phyloP scores from a whole-genome alignment of 1,284 basidiomycete genomes.

The Cerioporus squamosus region DNA sequence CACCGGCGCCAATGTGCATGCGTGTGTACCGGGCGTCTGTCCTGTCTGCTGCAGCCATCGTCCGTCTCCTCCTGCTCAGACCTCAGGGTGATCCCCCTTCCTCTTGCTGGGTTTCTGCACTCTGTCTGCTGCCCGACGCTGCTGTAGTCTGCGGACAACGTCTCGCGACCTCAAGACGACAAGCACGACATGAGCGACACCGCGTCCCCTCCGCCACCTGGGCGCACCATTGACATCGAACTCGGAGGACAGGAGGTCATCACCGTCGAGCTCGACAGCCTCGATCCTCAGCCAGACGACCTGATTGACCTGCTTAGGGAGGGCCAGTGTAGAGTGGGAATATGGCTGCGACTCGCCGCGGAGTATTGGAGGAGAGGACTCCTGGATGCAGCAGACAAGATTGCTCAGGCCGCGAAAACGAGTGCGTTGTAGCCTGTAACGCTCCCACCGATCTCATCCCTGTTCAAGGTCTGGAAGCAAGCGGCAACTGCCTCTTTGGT shows the following conservation, averaged over 20 bases:
- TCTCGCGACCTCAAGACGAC: background rate
- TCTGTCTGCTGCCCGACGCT: no score
- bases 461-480: constrained; percentile 46
- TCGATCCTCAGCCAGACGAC: constrained; percentile 75
- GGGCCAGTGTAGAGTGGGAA: constrained; percentile 67
- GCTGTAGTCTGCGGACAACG: no score
- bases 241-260: constrained; percentile 80
- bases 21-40: background rate
- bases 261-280: constrained; percentile 77
- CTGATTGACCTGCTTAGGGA: constrained; percentile 73
- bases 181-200: constrained; percentile 25
- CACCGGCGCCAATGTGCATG: constrained; percentile 6
- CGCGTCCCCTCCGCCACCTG: constrained; percentile 31
- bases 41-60: background rate
- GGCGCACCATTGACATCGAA: constrained; percentile 57
- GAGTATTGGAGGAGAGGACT: constrained; percentile 79
- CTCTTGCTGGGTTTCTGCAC: no score
- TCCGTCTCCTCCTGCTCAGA: background rate
- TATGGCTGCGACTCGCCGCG: constrained; percentile 78
- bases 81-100: no score
- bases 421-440: constrained; percentile 49
- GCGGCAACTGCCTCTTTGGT: constrained; percentile 52
- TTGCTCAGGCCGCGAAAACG: constrained; percentile 63
- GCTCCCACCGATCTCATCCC: constrained; percentile 33
- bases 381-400: constrained; percentile 70